Evolutionary conservation across 2,329 filamentous ascomycete genomes (phyloP).

Genomic region (Pseudocercospora cruenta): DNA sequence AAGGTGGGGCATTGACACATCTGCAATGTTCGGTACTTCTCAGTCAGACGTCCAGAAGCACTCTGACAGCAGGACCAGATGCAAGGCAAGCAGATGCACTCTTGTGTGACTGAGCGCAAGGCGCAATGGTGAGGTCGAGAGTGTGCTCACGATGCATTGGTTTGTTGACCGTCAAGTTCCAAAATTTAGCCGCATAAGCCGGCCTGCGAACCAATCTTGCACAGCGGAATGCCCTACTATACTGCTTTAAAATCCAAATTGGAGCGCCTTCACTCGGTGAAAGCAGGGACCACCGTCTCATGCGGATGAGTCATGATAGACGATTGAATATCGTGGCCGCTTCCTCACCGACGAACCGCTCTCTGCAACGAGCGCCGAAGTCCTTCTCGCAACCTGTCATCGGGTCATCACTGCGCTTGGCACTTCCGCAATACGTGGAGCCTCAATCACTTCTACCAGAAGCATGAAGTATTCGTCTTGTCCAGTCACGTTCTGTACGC

Average conservation of each 20-base stretch:
- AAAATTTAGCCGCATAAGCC: slow-evolving; percentile 4
- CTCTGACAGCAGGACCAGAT: background rate
- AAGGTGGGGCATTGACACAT: background rate
- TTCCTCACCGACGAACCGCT: background rate
- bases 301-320: background rate
- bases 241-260: background rate
- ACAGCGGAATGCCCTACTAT: background rate
- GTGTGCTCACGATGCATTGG: background rate
- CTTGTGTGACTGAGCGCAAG: background rate
- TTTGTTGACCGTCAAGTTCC: background rate
- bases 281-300: background rate
- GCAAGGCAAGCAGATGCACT: background rate
- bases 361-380: background rate
- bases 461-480: background rate
- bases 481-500: background rate
- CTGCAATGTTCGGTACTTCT: background rate
- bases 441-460: background rate
- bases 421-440: background rate
- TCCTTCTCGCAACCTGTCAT: background rate
- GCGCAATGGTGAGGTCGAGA: background rate
- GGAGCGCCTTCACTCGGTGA: background rate
- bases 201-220: background rate
- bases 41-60: background rate
- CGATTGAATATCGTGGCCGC: background rate
- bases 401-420: background rate